phyloP scores from a whole-genome alignment of 768 basidiomycete species.

The Pholiota molesta region DNA sequence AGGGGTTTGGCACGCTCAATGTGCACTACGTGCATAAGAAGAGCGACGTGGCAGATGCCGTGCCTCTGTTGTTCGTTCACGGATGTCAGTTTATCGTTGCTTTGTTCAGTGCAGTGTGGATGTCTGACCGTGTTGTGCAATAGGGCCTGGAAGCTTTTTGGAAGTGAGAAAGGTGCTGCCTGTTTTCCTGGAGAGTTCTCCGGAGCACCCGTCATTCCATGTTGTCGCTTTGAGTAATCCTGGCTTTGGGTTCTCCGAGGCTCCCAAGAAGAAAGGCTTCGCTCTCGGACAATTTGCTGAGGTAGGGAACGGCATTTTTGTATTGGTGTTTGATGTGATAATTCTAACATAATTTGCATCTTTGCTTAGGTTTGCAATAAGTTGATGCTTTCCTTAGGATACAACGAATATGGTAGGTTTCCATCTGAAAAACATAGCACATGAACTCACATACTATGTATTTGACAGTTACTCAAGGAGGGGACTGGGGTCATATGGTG shows the following conservation, averaged over 20 bases:
- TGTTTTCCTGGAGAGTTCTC: conserved; percentile 43
- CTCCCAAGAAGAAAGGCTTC: conserved; percentile 56
- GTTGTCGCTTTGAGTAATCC: conserved; percentile 63
- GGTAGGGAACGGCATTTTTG: conserved; percentile 24
- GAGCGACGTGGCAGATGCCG: conserved; percentile 44
- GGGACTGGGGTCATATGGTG: conserved; percentile 51
- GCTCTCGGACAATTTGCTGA: conserved; percentile 46
- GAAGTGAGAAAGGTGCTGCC: conserved; percentile 63
- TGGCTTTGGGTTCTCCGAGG: conserved; percentile 65
- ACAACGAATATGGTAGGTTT: conserved; percentile 48
- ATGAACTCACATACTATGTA: not conserved
- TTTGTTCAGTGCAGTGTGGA: not conserved
- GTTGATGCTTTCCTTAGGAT: conserved; percentile 53
- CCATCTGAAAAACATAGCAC: conserved; percentile 33
- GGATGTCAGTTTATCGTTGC: conserved; percentile 43
- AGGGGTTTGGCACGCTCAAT: conserved; percentile 43
- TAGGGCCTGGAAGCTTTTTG: conserved; percentile 66
- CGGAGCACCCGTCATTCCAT: conserved; percentile 59
- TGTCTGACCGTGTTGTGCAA: not conserved
- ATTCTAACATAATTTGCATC: too few species aligned
- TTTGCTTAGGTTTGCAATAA: conserved; percentile 42
- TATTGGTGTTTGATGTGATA: not conserved
- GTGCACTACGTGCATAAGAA: conserved; percentile 63
- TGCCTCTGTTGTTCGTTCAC: conserved; percentile 49
- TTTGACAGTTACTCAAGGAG: conserved; percentile 45